A percentile compares a stretch with the other conserved stretches of the same genome.
These are phyloP conservation scores for Metahyphopichia silvanorum DNA, from an alignment of 805 yeast species.

Conservation along the genomic window DNA sequence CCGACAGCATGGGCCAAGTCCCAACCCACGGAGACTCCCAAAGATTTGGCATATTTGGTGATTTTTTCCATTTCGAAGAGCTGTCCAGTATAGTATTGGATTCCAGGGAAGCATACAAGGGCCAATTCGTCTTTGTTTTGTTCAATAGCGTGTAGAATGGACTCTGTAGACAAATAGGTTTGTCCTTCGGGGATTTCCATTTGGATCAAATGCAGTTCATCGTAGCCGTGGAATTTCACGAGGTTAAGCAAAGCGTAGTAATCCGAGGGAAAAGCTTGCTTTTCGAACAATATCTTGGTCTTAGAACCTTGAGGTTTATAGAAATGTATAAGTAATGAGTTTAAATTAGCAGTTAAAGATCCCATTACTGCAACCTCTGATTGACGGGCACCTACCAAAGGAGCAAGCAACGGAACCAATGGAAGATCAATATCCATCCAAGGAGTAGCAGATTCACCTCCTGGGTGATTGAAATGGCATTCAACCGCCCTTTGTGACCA, in stretches of 20 bases:
- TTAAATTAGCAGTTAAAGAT: constrained; percentile 77
- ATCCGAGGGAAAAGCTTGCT: constrained; percentile 90
- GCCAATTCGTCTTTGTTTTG: constrained; percentile 60
- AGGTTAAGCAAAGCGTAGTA: constrained; percentile 80
- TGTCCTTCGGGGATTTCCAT: constrained; percentile 59
- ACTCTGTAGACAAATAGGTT: constrained; percentile 56
- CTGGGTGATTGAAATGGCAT: constrained; percentile 75
- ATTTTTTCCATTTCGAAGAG: constrained; percentile 70
- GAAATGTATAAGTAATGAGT: constrained; percentile 68
- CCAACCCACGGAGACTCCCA: constrained; percentile 74
- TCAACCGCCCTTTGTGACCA: constrained; percentile 84
- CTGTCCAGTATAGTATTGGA: constrained; percentile 93
- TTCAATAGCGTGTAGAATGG: constrained; percentile 57
- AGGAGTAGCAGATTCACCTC: constrained; percentile 44
- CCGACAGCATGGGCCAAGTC: constrained; percentile 95
- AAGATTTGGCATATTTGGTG: constrained; percentile 56
- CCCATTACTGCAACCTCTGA: constrained; percentile 89
- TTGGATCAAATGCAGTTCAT: constrained; percentile 58
- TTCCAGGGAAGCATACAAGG: constrained; percentile 76
- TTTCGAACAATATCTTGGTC: constrained; percentile 76
- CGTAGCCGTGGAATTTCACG: constrained; percentile 56
- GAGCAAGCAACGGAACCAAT: constrained; percentile 62
- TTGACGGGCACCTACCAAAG: constrained; percentile 69
- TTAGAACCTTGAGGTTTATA: constrained; percentile 61
- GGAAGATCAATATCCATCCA: constrained; percentile 90